phyloP scores from a whole-genome alignment of 2,329 filamentous ascomycete genomes.

The Colletotrichum zoysiae region DNA sequence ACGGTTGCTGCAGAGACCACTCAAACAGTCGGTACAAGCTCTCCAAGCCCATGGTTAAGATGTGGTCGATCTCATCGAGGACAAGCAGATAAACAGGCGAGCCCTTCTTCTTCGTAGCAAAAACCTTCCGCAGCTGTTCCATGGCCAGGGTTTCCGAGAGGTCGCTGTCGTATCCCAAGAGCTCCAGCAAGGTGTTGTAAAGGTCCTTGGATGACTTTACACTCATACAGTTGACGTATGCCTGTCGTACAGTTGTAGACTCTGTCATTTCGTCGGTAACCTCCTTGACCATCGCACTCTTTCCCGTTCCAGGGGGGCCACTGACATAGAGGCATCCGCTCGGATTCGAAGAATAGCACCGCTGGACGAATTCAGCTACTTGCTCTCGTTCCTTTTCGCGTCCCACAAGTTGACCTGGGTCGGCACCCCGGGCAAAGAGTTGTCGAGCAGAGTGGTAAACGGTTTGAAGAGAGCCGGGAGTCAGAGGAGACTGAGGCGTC shows the following conservation, averaged over 20 bases:
- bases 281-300: slow-evolving; percentile 92
- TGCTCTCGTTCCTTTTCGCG: slow-evolving; percentile 77
- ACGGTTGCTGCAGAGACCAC: slow-evolving; percentile 88
- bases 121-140: slow-evolving; percentile 76
- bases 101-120: slow-evolving; percentile 72
- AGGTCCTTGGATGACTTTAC: slow-evolving; percentile 90
- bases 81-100: slow-evolving; percentile 81
- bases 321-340: slow-evolving; percentile 94
- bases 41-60: slow-evolving; percentile 88
- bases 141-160: slow-evolving; percentile 76
- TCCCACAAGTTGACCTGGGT: slow-evolving; percentile 81
- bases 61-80: slow-evolving; percentile 94
- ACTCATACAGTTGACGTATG: slow-evolving; percentile 97
- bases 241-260: slow-evolving; percentile 71
- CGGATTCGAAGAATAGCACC: slow-evolving; percentile 68
- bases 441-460: slow-evolving; percentile 91
- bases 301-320: slow-evolving; percentile 94
- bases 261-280: slow-evolving; percentile 72
- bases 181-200: slow-evolving; percentile 81
- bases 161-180: slow-evolving; percentile 71
- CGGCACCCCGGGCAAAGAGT: slow-evolving; percentile 84
- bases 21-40: slow-evolving; percentile 95
- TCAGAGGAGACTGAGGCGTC: slow-evolving; percentile 81
- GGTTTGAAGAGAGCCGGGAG: slow-evolving; percentile 76
- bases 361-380: slow-evolving; percentile 76